Conservation (phyloP, 2,329 filamentous ascomycete species). For the Penicillium sp. region DNA sequence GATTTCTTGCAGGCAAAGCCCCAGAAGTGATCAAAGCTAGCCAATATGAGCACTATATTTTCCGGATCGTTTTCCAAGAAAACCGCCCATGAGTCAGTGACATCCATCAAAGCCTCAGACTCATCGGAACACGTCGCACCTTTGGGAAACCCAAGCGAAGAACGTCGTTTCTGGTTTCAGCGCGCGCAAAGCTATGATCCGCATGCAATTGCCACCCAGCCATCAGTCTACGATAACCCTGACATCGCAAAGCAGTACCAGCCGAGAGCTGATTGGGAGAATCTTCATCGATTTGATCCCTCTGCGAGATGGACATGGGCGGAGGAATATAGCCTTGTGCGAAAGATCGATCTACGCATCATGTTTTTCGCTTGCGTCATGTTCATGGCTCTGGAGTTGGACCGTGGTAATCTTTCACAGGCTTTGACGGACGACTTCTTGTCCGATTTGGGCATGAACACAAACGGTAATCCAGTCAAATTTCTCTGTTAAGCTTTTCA, state of each 20-base stretch:
- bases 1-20: too few species aligned
- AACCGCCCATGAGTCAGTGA: background rate
- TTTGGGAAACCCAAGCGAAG: conserved; percentile 18
- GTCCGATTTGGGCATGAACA: conserved; percentile 31
- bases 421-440: conserved; percentile 59
- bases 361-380: conserved; percentile 46
- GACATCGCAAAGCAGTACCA: conserved; percentile 37
- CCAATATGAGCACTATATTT: conserved; percentile 3
- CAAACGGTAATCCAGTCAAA: conserved; percentile 18
- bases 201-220: conserved; percentile 39
- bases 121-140: conserved; percentile 3
- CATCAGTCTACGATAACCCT: conserved; percentile 48
- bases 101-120: background rate
- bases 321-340: conserved; percentile 16
- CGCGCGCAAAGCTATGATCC: conserved; percentile 22
- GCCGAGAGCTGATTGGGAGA: conserved; percentile 34
- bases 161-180: conserved; percentile 32
- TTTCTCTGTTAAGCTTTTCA: background rate
- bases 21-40: background rate
- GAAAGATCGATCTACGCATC: conserved; percentile 25
- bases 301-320: conserved; percentile 24
- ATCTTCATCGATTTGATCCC: conserved; percentile 35
- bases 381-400: conserved; percentile 60
- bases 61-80: conserved; percentile 1
- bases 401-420: conserved; percentile 57